Evolutionary conservation across 176 grass and related monocot species (phyloP).

Genomic region (Oryza brachyantha): DNA sequence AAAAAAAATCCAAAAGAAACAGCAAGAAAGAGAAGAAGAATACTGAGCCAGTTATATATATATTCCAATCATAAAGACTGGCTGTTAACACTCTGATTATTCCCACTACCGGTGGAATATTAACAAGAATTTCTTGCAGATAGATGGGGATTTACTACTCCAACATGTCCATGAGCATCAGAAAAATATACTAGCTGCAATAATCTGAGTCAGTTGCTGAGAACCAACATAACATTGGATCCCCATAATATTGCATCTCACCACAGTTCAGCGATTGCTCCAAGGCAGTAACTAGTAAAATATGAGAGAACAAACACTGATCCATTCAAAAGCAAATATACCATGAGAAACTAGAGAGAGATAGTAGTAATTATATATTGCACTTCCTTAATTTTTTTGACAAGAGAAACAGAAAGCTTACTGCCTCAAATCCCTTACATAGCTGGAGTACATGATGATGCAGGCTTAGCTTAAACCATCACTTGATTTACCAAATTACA

Average conservation of each 20-base stretch:
- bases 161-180: conserved; percentile 22
- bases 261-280: background rate
- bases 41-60: background rate
- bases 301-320: background rate
- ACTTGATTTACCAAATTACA: conserved; percentile 17
- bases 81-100: conserved; percentile 39
- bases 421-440: conserved; percentile 34
- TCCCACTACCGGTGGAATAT: conserved; percentile 49
- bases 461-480: conserved; percentile 17
- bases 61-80: conserved; percentile 39
- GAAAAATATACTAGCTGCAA: conserved; percentile 19
- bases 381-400: conserved; percentile 41
- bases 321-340: background rate
- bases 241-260: background rate
- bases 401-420: conserved; percentile 30
- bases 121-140: conserved; percentile 11
- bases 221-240: background rate
- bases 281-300: background rate
- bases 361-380: conserved; percentile 42
- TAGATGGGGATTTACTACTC: conserved; percentile 14
- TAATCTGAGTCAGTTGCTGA: background rate
- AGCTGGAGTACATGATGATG: conserved; percentile 28
- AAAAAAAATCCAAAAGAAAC: background rate
- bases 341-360: background rate
- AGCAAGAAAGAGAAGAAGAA: background rate